Evolutionary conservation across 768 basidiomycete species (phyloP), one percentile per base, ranked within the genome.

Genomic region (Imleria badia): DNA sequence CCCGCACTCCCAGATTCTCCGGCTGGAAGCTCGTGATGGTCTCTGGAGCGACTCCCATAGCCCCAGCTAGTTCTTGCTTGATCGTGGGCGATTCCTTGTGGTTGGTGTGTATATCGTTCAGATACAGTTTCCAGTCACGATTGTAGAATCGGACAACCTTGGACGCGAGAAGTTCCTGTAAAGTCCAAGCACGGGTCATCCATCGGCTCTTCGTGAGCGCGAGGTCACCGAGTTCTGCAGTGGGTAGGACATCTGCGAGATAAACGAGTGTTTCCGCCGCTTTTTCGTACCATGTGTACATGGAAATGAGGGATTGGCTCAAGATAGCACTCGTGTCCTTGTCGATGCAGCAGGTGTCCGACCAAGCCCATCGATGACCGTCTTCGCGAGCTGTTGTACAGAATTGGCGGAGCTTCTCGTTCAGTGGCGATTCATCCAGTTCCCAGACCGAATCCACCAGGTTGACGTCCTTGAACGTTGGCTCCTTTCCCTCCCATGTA

Each of bases 71-170:
- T 33, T 54, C 59, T 17, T 51, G 19, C 43, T 49, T 58, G 23
- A 61, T 61, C 14, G 12, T 17, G 1, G 44, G 31, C 6, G 58
- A 56, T 0, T 61, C 48, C 20, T 60, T 56, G 33, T 62, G 61
- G 34, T 61, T 58, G 17, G 35, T 2, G 1, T 34, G 31, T 2
- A 5, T 31, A 19, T 62, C 61, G 7, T 43, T 38, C 9, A 51
- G 50, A 19, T 54, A 62, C 6, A 30, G 46, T 14, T 52, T 48
- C 60, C 60, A 62, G 0, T 54, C 34, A 2, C 39, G 22, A 15
- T 50, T 53, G 7, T 48, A 61, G 29, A 61, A 61, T 8, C 59
- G 31, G 39, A 60, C 23, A 19, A 51, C 41, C n/a, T 56, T 61
- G 1, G 59, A 38, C 6, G 50, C 41, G 10, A 61, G 59, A 15